Conservation (phyloP, 306 rosid species). For the Corylus americana region DNA sequence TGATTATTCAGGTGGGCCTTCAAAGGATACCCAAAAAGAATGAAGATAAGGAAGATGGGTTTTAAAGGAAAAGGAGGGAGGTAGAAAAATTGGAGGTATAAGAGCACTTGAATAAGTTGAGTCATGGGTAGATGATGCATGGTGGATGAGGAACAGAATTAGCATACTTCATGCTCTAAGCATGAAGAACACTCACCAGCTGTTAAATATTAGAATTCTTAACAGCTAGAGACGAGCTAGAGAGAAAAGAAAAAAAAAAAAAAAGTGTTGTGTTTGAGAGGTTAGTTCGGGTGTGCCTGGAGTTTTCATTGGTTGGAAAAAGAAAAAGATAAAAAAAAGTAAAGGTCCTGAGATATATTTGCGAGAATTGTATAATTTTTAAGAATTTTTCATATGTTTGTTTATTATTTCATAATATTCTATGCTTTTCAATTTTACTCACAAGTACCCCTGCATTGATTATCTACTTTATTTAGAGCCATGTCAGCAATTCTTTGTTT, state of each 20-base stretch:
- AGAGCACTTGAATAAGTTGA: constrained; percentile 39
- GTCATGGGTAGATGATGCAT: constrained; percentile 40
- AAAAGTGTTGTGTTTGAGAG: constrained; percentile 33
- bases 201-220: constrained; percentile 73
- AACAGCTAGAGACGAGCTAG: constrained; percentile 43
- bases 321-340: neutral
- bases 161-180: constrained; percentile 36
- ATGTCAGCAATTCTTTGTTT: constrained; percentile 35
- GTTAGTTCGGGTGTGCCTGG: constrained; percentile 22
- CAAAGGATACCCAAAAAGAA: constrained; percentile 23
- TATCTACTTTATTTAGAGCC: constrained; percentile 24
- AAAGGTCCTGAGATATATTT: constrained; percentile 23
- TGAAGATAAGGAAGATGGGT: constrained; percentile 20
- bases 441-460: constrained; percentile 19
- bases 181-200: constrained; percentile 49
- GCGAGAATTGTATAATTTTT: constrained; percentile 30
- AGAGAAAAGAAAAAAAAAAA: neutral
- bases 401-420: constrained; percentile 3
- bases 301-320: constrained; percentile 22
- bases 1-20: constrained; percentile 34
- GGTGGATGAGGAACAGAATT: constrained; percentile 37
- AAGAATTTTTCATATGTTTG: neutral
- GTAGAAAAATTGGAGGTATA: neutral
- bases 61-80: neutral
- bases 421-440: constrained; percentile 13